Base-by-base conservation (phyloP, 2,329 filamentous ascomycete genomes). In the Cytospora mali region DNA sequence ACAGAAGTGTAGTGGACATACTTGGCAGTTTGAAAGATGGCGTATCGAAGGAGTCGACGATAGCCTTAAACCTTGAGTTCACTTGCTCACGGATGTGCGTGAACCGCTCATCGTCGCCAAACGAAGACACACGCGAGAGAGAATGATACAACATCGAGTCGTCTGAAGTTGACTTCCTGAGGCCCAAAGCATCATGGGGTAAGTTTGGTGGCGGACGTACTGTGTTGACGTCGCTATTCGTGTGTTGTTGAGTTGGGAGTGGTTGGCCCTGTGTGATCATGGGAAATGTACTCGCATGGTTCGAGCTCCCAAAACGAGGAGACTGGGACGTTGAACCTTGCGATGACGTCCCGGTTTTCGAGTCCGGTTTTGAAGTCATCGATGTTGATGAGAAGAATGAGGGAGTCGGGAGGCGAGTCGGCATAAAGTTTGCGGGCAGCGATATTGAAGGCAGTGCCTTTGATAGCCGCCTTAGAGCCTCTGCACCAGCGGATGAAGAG, bases 31-130 rank as follows among this genome's bases (percentile, higher is more conserved):
- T 91, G 75, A 93, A 89, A 60, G 88, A 91, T 2, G 93, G 91
- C 48, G 83, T 78, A 69, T 97, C 93, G 71, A 92, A 86, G 71
- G 90, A 96, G 73, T 97, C 93, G 71, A 88, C 90, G 73, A 98
- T 91, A 5, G 94, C 94, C 77, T 96, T 96, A 71, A 95, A 82
- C 49, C 94, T 85, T 68, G 90, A 92, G 70, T 97, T 98, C 68
- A 94, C 89, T 79, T 95, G 91, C 65, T 92, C 90, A 50, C 88
- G 86, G 14, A 96, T 87, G 74, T 95, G 82, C 55, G 90, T 85
- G 74, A 95, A 98, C 51, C 88, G 84, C 46, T 86, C 86, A 69
- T 94, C 91, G 71, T 97, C 92, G 2, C 93, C 93, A 0, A 96
- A 81, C 0, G 92, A 96, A 0, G 93, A 95, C 0, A 90, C 88